A percentile compares a stretch with the other conserved stretches of the same genome.
phyloP scores from a whole-genome alignment of 176 grass and related monocot genomes.

The Raddia guianensis region DNA sequence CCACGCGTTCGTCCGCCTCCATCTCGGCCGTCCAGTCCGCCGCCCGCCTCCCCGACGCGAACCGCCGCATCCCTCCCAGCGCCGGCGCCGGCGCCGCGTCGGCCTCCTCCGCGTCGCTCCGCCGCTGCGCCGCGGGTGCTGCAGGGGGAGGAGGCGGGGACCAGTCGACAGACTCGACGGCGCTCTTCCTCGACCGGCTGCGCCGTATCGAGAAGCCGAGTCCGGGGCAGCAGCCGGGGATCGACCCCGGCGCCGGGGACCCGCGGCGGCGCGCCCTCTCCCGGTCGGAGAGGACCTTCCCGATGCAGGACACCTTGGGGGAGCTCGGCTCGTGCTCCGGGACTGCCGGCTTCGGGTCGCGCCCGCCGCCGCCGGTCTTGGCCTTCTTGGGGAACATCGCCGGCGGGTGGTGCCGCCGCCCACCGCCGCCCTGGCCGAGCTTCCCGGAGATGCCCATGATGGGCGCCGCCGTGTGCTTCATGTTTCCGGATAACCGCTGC shows the following conservation, averaged over 20 bases:
- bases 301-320: conserved; percentile 92
- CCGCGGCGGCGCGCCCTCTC: conserved; percentile 32
- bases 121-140: not conserved
- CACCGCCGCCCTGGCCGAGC: conserved; percentile 45
- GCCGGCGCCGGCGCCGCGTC: conserved; percentile 20
- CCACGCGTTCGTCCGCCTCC: conserved; percentile 41
- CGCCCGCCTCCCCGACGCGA: conserved; percentile 61
- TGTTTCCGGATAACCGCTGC: conserved; percentile 74
- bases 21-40: conserved; percentile 56
- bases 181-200: conserved; percentile 38
- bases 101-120: not conserved
- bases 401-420: conserved; percentile 40
- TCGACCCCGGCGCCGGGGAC: not conserved
- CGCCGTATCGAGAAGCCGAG: conserved; percentile 47
- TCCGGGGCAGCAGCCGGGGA: conserved; percentile 53
- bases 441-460: conserved; percentile 63
- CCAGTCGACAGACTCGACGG: conserved; percentile 40
- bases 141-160: conserved; percentile 23
- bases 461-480: conserved; percentile 55
- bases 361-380: conserved; percentile 41
- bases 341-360: conserved; percentile 53
- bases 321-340: conserved; percentile 67
- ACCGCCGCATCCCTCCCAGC: conserved; percentile 62
- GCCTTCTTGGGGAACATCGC: conserved; percentile 76
- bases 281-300: conserved; percentile 73